phyloP scores from a whole-genome alignment of 23 red algal genomes.

The Gracilariopsis chorda region DNA sequence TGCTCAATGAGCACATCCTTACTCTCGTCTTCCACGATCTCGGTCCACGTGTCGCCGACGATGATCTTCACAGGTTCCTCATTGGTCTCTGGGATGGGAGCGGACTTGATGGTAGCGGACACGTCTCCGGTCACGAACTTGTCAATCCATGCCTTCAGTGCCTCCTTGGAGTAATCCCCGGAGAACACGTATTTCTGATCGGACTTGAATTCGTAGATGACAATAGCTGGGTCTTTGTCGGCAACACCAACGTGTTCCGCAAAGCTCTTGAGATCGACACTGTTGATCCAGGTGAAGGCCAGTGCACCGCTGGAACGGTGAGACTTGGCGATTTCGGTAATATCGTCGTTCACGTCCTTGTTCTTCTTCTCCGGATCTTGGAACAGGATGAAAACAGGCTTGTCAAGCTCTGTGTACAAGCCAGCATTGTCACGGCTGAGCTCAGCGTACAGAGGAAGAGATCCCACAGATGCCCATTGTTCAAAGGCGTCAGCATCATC shows the following conservation, averaged over 20 bases:
- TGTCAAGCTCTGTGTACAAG: slow-evolving; percentile 70
- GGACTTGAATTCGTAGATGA: slow-evolving; percentile 66
- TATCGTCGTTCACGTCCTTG: slow-evolving; percentile 13
- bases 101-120: slow-evolving; percentile 57
- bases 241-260: slow-evolving; percentile 69
- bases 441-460: slow-evolving; percentile 62
- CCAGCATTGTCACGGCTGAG: slow-evolving; percentile 60
- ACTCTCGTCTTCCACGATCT: slow-evolving; percentile 79
- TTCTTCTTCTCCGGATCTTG: slow-evolving; percentile 59
- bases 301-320: slow-evolving; percentile 9
- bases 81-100: slow-evolving; percentile 68
- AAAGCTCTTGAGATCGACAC: slow-evolving; percentile 73
- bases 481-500: slow-evolving; percentile 44
- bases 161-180: slow-evolving; percentile 42
- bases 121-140: slow-evolving; percentile 62
- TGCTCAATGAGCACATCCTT: slow-evolving; percentile 96
- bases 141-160: slow-evolving; percentile 43
- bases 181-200: slow-evolving; percentile 70
- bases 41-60: slow-evolving; percentile 83
- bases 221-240: slow-evolving; percentile 54
- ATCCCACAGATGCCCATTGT: slow-evolving; percentile 14
- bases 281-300: slow-evolving; percentile 63
- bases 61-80: slow-evolving; percentile 79
- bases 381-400: slow-evolving; percentile 73
- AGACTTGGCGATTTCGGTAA: slow-evolving; percentile 60